Evolutionary conservation across 2,329 filamentous ascomycete genomes (phyloP).

Genomic region (Hypoxylon sp.): DNA sequence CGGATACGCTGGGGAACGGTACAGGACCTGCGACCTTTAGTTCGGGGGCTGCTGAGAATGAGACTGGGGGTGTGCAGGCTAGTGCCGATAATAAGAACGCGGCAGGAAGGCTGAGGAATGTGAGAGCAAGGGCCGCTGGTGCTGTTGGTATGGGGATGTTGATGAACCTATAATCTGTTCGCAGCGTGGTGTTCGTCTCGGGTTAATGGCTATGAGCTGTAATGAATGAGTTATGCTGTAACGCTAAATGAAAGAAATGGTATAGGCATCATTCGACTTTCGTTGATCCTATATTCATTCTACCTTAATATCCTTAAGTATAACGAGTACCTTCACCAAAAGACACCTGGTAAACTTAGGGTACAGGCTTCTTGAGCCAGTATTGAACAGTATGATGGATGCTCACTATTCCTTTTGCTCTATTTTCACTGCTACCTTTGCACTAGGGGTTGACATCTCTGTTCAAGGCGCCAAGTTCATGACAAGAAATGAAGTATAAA

Average conservation of each 20-base stretch:
- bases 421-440: background rate
- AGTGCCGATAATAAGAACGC: constrained; percentile 6
- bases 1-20: constrained; percentile 49
- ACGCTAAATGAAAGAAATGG: background rate
- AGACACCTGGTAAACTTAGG: background rate
- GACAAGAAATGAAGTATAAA: background rate
- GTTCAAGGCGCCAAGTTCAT: background rate
- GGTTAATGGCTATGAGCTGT: background rate
- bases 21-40: constrained; percentile 47
- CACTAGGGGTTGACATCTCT: background rate
- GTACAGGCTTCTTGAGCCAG: background rate
- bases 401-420: background rate
- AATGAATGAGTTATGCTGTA: background rate
- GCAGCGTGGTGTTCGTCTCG: background rate
- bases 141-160: constrained; percentile 12
- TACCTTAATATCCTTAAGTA: background rate
- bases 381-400: background rate
- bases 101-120: background rate
- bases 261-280: background rate
- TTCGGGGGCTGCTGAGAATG: background rate
- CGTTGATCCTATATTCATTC: background rate
- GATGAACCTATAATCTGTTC: constrained; percentile 21
- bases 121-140: background rate
- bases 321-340: background rate
- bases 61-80: background rate